Conservation (phyloP, 163 green algal genomes). For the Scenedesmus sp. region DNA sequence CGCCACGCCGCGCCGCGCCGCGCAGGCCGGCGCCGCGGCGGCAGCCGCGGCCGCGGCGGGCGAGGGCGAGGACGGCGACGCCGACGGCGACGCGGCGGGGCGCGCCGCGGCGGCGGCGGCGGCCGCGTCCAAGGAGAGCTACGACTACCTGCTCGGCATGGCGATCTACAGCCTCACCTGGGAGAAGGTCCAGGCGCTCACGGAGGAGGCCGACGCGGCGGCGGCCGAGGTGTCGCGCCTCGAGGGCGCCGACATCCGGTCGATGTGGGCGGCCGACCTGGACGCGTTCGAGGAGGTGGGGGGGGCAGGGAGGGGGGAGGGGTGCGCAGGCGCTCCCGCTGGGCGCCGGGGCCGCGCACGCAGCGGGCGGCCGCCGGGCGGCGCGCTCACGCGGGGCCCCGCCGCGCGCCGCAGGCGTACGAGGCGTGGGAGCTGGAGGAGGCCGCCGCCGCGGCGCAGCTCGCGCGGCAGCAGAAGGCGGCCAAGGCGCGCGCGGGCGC, state of each 20-base stretch:
- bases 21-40: not conserved
- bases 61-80: slow-evolving; percentile 52
- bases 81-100: slow-evolving; percentile 35
- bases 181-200: slow-evolving; percentile 88
- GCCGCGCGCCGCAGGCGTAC: slow-evolving; percentile 54
- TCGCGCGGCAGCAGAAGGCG: slow-evolving; percentile 36
- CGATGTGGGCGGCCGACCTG: slow-evolving; percentile 86
- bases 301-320: no score
- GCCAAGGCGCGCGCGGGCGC: slow-evolving; percentile 41
- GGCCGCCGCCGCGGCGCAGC: slow-evolving; percentile 42
- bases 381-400: not conserved
- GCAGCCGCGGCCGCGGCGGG: slow-evolving; percentile 5
- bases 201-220: slow-evolving; percentile 64
- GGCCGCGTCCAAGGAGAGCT: slow-evolving; percentile 54
- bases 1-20: not conserved
- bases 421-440: slow-evolving; percentile 65
- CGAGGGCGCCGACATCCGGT: slow-evolving; percentile 61
- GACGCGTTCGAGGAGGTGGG: slow-evolving; percentile 75
- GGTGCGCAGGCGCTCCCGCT: no score
- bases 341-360: no score
- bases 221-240: slow-evolving; percentile 70
- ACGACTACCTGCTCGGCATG: slow-evolving; percentile 99
- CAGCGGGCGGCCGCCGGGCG: not conserved
- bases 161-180: slow-evolving; percentile 90
- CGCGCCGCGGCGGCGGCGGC: not conserved